Evolutionary conservation across 148 eudicot genomes (phyloP).

Genomic region (Rhododendron molle): DNA sequence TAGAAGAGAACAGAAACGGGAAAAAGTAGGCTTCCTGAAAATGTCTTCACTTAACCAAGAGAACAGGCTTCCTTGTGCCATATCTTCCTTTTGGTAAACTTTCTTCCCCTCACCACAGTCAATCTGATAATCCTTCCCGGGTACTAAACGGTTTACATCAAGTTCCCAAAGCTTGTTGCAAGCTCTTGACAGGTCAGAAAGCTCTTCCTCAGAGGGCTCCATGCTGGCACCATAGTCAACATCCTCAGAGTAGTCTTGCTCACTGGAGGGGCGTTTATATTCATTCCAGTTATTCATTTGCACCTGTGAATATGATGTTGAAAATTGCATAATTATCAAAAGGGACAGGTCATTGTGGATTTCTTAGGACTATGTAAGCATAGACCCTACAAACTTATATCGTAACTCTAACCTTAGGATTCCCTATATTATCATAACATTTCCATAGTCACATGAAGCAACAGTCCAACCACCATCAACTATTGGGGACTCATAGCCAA

Average conservation of each 20-base stretch:
- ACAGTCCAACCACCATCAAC: background rate
- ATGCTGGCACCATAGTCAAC: constrained; percentile 37
- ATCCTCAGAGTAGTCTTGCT: constrained; percentile 70
- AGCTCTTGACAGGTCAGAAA: constrained; percentile 63
- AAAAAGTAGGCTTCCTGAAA: constrained; percentile 63
- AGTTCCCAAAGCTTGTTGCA: constrained; percentile 94
- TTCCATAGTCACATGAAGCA: background rate
- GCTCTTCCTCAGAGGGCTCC: constrained; percentile 70
- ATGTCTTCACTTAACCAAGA: constrained; percentile 65
- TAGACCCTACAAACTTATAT: background rate
- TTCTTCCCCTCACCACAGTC: constrained; percentile 94
- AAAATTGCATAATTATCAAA: background rate
- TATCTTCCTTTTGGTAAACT: constrained; percentile 64
- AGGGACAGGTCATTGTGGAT: background rate
- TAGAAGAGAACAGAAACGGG: constrained; percentile 82
- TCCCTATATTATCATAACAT: background rate
- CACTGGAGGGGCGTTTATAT: constrained; percentile 62
- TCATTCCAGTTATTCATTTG: constrained; percentile 59
- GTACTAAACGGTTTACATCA: constrained; percentile 74
- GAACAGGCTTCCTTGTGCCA: constrained; percentile 76
- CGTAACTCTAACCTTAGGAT: background rate
- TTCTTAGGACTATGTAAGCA: background rate
- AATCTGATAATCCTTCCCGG: constrained; percentile 78
- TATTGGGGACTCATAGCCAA: background rate
- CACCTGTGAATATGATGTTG: constrained; percentile 37